Percentiles rank a stretch among this genome's conserved stretches.
phyloP scores from a whole-genome alignment of 2,329 filamentous ascomycete genomes.

The Ceratocystis variospora region DNA sequence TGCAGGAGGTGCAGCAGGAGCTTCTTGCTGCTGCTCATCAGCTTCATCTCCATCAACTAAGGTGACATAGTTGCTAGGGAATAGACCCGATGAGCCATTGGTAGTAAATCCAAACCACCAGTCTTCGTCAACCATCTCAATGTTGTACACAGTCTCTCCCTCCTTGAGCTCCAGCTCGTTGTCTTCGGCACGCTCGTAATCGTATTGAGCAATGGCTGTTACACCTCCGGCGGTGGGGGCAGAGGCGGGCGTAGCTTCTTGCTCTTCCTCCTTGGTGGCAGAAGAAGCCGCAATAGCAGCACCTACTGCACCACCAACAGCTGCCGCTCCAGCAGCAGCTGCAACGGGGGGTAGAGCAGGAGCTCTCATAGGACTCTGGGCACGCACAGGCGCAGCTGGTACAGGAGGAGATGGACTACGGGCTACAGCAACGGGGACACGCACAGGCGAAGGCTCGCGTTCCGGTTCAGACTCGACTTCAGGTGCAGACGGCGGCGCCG shows the following conservation, averaged over 20 bases:
- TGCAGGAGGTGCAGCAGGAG: conserved; percentile 23
- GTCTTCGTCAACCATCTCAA: conserved; percentile 94
- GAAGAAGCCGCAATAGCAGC: neutral
- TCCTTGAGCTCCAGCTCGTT: conserved; percentile 89
- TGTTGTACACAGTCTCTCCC: conserved; percentile 76
- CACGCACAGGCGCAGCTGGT: conserved; percentile 26
- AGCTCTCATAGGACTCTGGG: conserved; percentile 23
- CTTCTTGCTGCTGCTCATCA: conserved; percentile 29
- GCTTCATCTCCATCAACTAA: conserved; percentile 49
- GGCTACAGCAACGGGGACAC: conserved; percentile 71
- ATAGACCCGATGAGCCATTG: conserved; percentile 72
- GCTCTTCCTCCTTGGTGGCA: neutral
- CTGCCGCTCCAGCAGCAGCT: conserved; percentile 16
- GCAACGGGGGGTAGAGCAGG: conserved; percentile 17
- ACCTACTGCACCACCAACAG: conserved; percentile 12
- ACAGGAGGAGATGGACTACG: conserved; percentile 36
- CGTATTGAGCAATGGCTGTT: conserved; percentile 72
- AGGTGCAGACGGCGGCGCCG: conserved; percentile 37
- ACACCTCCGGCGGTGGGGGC: conserved; percentile 37
- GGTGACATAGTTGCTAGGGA: conserved; percentile 96
- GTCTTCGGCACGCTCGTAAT: conserved; percentile 95
- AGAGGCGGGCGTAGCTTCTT: conserved; percentile 10
- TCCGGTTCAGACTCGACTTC: conserved; percentile 45
- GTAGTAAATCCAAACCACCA: conserved; percentile 97
- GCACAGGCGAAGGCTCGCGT: conserved; percentile 60